Percentiles rank a stretch among this genome's conserved stretches.
phyloP scores from a whole-genome alignment of 1,284 basidiomycete genomes.

The Porogramme epimiltina region DNA sequence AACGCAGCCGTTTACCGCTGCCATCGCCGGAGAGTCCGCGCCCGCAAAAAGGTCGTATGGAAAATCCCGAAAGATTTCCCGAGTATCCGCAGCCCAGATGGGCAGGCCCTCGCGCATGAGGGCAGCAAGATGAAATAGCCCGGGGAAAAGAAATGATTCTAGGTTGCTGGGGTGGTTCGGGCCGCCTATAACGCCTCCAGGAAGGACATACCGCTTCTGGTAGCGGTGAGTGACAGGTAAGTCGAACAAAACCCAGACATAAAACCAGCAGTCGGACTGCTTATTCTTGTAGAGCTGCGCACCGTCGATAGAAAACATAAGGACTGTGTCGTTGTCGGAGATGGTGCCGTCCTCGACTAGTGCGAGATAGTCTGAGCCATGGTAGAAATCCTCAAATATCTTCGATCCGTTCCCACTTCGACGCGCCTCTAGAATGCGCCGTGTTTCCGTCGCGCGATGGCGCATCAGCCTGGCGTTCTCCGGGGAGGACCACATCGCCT shows the following conservation, averaged over 20 bases:
- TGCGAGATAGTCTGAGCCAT: slow-evolving; percentile 23
- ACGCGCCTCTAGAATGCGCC: not conserved
- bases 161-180: slow-evolving; percentile 26
- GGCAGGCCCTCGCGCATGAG: slow-evolving; percentile 19
- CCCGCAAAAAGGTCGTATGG: slow-evolving; percentile 20
- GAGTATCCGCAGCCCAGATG: slow-evolving; percentile 17
- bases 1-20: slow-evolving; percentile 32
- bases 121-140: slow-evolving; percentile 24
- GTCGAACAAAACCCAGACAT: slow-evolving; percentile 30
- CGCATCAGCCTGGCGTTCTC: slow-evolving; percentile 18
- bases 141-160: slow-evolving; percentile 27
- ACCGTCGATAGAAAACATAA: slow-evolving; percentile 32
- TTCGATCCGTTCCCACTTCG: not conserved
- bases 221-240: slow-evolving; percentile 21
- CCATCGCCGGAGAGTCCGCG: slow-evolving; percentile 27
- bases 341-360: slow-evolving; percentile 19
- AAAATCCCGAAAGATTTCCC: slow-evolving; percentile 11
- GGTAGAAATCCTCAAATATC: not conserved
- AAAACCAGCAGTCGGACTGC: slow-evolving; percentile 30
- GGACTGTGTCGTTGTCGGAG: slow-evolving; percentile 15
- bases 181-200: slow-evolving; percentile 26
- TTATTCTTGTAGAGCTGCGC: slow-evolving; percentile 32
- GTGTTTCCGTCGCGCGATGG: slow-evolving; percentile 14
- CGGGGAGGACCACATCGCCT: slow-evolving; percentile 16
- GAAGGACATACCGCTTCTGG: slow-evolving; percentile 27